Base-by-base conservation (phyloP, 2,329 filamentous ascomycete genomes). In the Pseudogymnoascus sp. region DNA sequence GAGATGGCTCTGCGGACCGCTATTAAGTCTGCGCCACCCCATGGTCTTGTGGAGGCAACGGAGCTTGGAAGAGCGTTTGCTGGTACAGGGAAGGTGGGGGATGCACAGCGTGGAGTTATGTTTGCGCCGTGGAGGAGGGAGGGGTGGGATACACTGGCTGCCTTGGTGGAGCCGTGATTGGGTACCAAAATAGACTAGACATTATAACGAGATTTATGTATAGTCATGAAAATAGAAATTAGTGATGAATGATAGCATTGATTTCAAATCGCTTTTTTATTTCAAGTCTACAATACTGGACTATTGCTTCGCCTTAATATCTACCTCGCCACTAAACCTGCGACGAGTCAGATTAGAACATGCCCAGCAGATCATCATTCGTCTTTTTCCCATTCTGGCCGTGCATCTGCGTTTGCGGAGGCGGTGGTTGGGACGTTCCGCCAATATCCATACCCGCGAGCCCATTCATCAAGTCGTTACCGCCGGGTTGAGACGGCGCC, bases 1-100 rank as follows among this genome's bases (percentile, higher is more conserved):
- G 84, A 90, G 67, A 92, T 96, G 85, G 90, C 92, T 1, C 79
- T 96, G 64, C 82, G 86, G 70, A 90, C 92, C n/a, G 92, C 92
- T 0, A 71, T 83, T 38, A 86, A 87, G 68, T 86, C 84, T 7
- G 85, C 92, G 2, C 89, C 92, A 36, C 92, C 92, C 0, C 75
- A 81, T 59, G 90, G 91, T 0, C 76, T 80, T 1, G 76, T 96
- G 10, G 83, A 82, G 15, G 86, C 91, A 1, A 78, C 80, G 25
- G 89, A 91, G 64, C 74, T 97, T 61, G 85, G 90, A 1, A 78
- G 79, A 66, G 88, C 91, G 4, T 92, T 90, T 77, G 84, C 88
- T 1, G 87, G 89, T 0, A 92, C 89, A 0, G 87, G 89, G 0
- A 84, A 79, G 63, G 80, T 85, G 3, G 83, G 82, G 3, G 89